Base-by-base conservation (phyloP, 2,329 filamentous ascomycete species). In the Xylaria sp. region DNA sequence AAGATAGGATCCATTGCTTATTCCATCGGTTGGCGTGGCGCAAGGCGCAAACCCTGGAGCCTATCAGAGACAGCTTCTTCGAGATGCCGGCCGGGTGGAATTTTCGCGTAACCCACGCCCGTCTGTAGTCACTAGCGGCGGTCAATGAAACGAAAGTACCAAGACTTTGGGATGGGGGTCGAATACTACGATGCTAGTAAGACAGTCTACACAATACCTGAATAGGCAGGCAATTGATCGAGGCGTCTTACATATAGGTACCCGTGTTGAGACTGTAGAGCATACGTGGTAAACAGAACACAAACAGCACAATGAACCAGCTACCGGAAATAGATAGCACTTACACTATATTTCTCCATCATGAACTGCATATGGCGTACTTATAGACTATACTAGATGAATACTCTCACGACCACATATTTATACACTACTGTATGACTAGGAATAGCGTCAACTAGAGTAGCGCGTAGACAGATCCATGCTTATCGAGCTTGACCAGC, bases 61-160 rank as follows among this genome's bases (percentile, higher is more conserved):
- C 54, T 40, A 65, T 66, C 54, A 51, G 66, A 64, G 50, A 32
- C 23, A 68, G 25, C 55, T 40, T 59, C 21, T 21, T 59, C 54
- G 37, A 66, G 59, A 63, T 69, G 67, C 67, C 67, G 67, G 67
- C 67, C 67, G 67, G 63, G 54, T 50, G 63, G 59, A 44, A 25
- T 61, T 53, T 18, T 48, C n/a, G 55, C 59, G 47, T 42, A 29
- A 47, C 57, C 61, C 57, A 68, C 61, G 57, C 37, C 35, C 44
- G 44, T 18, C 37, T 13, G 25, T 64, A 68, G 25, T 23, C 37
- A 5, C 65, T 48, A 64, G 48, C 35, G 10, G 50, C n/a, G 32
- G 25, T 47, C 57, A 58, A 64, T 60, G 55, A 57, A 60, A 65
- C 48, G 62, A 40, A 65, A 27, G 42, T 68, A 57, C 66, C 66